These are phyloP conservation scores for Brassica incana DNA, from an alignment of 345 rosid genomes.

Conservation along the genomic window DNA sequence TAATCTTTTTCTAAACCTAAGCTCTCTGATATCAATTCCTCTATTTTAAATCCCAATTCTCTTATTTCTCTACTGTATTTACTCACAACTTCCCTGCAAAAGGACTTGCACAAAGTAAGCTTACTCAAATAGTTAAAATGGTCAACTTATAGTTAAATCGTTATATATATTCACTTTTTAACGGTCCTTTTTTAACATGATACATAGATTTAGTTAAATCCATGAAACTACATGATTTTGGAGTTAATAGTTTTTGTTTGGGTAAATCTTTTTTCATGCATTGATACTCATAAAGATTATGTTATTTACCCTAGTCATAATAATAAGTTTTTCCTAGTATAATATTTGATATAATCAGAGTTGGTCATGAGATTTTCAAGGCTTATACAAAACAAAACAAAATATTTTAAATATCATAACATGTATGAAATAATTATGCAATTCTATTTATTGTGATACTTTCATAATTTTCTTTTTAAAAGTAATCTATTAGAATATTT, in stretches of 20 bases:
- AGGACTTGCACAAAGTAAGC: not conserved
- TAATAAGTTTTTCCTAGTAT: not conserved
- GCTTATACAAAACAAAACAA: no score
- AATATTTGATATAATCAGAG: not conserved
- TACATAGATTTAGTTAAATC: not conserved
- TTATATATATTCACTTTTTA: not conserved
- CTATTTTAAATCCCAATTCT: slow-evolving; percentile 54
- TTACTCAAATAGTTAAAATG: not conserved
- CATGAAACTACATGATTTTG: not conserved
- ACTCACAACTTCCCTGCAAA: slow-evolving; percentile 60
- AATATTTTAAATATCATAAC: no score
- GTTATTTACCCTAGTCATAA: not conserved
- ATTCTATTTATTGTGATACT: no score
- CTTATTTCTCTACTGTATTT: slow-evolving; percentile 62
- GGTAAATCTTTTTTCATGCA: not conserved
- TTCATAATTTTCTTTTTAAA: no score
- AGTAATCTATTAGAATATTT: no score
- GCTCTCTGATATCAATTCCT: slow-evolving; percentile 87
- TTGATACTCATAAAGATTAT: not conserved
- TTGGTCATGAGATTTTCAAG: no score
- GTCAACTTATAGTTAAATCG: not conserved
- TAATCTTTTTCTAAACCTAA: slow-evolving; percentile 65
- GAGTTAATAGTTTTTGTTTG: not conserved
- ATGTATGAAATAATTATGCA: no score
- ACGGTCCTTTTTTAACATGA: not conserved